These are phyloP conservation scores for Backusella mclennaniae DNA, from an alignment of 192 early-diverging fungal species.

Conservation along the genomic window DNA sequence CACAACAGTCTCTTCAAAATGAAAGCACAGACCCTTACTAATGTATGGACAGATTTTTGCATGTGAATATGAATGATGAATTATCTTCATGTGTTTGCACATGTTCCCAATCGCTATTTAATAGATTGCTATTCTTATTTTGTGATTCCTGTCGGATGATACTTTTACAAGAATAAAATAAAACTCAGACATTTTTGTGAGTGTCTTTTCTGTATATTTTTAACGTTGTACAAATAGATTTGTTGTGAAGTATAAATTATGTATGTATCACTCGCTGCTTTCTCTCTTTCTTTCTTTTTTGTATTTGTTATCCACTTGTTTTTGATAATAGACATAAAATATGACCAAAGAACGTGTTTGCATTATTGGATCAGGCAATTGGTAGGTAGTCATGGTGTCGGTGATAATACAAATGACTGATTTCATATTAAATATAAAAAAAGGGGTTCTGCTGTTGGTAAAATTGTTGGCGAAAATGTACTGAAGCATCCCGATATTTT, in stretches of 20 bases:
- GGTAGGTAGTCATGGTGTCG: constrained; percentile 50
- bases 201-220: not conserved
- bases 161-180: not conserved
- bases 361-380: constrained; percentile 94
- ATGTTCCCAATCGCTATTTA: not conserved
- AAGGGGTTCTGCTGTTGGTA: constrained; percentile 88
- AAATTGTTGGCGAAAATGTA: constrained; percentile 90
- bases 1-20: not conserved
- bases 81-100: not conserved
- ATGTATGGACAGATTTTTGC: not conserved
- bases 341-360: constrained; percentile 71
- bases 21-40: not conserved
- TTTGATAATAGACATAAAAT: not conserved
- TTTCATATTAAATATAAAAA: not conserved
- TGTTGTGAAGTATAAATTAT: not conserved
- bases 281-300: not conserved
- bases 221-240: not conserved
- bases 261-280: not conserved
- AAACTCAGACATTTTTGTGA: not conserved
- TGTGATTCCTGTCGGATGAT: not conserved
- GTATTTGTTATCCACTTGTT: not conserved
- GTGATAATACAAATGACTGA: too few relatives aligned
- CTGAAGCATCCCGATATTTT: constrained; percentile 53
- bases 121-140: not conserved
- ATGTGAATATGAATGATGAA: not conserved